Base-by-base conservation (phyloP, 768 basidiomycete species). In the Lentinula guzmanii region DNA sequence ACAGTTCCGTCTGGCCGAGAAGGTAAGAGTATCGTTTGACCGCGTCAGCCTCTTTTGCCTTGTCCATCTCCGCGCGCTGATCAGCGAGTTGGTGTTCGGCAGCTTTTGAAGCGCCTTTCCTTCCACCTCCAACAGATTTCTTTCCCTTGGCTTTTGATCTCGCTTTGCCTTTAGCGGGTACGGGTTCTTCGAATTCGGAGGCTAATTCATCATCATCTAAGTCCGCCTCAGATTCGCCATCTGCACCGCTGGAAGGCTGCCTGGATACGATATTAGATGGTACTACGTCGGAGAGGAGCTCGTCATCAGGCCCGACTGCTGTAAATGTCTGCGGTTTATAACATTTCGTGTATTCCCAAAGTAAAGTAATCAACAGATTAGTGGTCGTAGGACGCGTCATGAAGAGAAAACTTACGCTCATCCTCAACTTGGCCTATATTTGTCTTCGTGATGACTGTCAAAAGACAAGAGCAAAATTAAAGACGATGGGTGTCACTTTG, bases 21-120 rank as follows among this genome's bases (percentile, higher is more conserved):
- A 98, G 84, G 73, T 98, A 98, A 2, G 91, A 92, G 70, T 98
- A 98, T 16, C 95, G 89, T 72, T 98, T 98, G 63, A 98, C 91
- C 9, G 95, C 93, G 69, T 98, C 95, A 18, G 92, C 77, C 43
- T 88, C 91, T 79, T 93, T 95, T 28, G 86, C 89, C 71, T 92
- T 93, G 76, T 93, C 90, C 87, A 95, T 91, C 68, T 87, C 89
- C 67, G 89, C 83, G 64, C 91, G 77, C 77, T 87, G 90, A 51
- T 73, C 80, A 31, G 85, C 81, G 33, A 94, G 75, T 65, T 89
- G 81, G 2, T 82, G 84, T 66, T 91, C 91, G 3, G 86, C 87
- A 0, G 75, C 86, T 70, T 85, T 91, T 54, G 89, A 79, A 76
- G 71, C 79, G 70, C 74, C 74, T 60, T 70, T 77, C 70, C 76